Evolutionary conservation across 1,139 yeast species (phyloP), one percentile per base, ranked within the genome.

Genomic region (Kazachstania sp.): DNA sequence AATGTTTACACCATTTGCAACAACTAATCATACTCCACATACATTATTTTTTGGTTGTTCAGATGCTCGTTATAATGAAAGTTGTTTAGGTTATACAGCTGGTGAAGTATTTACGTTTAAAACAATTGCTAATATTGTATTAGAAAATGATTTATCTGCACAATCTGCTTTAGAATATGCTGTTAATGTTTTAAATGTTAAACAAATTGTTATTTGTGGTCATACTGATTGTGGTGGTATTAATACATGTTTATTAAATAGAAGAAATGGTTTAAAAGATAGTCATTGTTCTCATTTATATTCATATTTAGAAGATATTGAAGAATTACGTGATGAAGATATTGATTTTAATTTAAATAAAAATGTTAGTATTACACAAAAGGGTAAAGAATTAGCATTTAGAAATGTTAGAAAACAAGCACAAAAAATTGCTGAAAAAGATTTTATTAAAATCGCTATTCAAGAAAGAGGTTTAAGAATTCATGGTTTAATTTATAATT

Each of bases 141-240:
- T 74, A 45, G 74, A 83, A 47, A 79, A 79, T 52, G 97, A 92
- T 65, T 71, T 85, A 44, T 79, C 90, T 44, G 75, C 85, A 31
- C 82, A 81, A 64, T 86, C 95, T 1, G 92, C 88, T 2, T 73
- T 92, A 40, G 97, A 92, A 65, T 87, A 88, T 60, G 96, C 97
- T 2, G 79, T 92, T 53, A 92, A 87, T 59, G 90, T 84, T 18
- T 73, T 92, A 54, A 83, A 86, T 62, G 95, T 94, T 35, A 76
- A 75, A 55, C 87, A 86, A 61, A 81, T 92, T 50, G 76, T 92
- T 49, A 86, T 92, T 9, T 88, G 97, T 67, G 98, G 98, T n/a
- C 98, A 92, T 70, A 86, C 95, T 34, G 95, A 88, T 67, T 92
- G 98, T 72, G 97, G 97, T 45, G 98, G 97, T 31, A 80, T 88